These are phyloP conservation scores for Lasiosphaeris hirsuta DNA, from an alignment of 495 filamentous ascomycete genomes.

Conservation along the genomic window DNA sequence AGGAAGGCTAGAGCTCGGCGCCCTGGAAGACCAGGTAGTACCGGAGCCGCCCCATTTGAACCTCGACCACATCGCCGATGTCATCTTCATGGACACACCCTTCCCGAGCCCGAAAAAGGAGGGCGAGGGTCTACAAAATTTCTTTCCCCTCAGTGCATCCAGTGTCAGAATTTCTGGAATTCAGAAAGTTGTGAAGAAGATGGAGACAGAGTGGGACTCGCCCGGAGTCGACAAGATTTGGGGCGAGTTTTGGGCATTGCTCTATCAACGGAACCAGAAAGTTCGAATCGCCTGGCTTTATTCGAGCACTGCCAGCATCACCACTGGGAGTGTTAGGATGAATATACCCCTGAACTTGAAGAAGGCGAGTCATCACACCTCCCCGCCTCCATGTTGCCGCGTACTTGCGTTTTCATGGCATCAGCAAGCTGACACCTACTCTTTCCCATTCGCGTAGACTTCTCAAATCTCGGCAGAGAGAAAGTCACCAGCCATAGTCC, in stretches of 20 bases:
- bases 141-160: background rate
- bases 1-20: background rate
- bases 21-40: background rate
- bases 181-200: background rate
- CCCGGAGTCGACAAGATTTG: background rate
- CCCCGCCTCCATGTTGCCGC: too few species aligned
- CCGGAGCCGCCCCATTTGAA: background rate
- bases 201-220: background rate
- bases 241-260: background rate
- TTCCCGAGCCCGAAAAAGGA: background rate
- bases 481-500: too few species aligned
- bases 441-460: too few species aligned
- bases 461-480: too few species aligned
- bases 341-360: background rate
- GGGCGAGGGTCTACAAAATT: background rate
- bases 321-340: too few species aligned
- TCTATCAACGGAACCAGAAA: background rate
- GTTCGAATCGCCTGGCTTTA: background rate
- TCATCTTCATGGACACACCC: constrained; percentile 5
- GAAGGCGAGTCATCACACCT: too few species aligned
- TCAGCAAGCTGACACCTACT: too few species aligned
- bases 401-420: too few species aligned
- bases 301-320: background rate
- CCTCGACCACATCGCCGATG: background rate
- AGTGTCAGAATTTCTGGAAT: background rate